These are phyloP conservation scores for Nakazawaea siamensis DNA, from an alignment of 805 yeast species.

Conservation along the genomic window DNA sequence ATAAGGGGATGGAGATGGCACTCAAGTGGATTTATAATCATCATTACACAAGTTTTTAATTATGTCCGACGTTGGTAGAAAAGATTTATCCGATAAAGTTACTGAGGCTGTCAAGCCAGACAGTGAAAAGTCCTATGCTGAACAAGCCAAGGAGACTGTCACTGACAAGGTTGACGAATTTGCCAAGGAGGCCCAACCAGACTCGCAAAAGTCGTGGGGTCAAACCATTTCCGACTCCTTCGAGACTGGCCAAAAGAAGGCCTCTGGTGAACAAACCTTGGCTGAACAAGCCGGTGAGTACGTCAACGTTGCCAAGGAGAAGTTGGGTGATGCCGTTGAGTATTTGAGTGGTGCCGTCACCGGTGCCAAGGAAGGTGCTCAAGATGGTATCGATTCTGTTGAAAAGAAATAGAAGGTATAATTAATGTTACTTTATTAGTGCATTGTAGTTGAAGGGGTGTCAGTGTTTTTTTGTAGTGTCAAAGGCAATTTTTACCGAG, in stretches of 20 bases:
- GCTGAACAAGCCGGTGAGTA: conserved; percentile 33
- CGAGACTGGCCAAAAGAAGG: conserved; percentile 47
- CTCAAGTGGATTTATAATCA: no score
- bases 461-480: no score
- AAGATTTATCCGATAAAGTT: conserved; percentile 61
- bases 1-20: no score
- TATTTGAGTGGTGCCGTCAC: conserved; percentile 44
- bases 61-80: conserved; percentile 51
- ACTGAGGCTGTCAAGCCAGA: conserved; percentile 66
- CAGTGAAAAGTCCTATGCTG: conserved; percentile 51
- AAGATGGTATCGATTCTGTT: conserved; percentile 13
- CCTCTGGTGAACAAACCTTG: conserved; percentile 24
- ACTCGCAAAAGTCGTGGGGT: conserved; percentile 55
- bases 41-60: neutral
- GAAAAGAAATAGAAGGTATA: conserved; percentile 3
- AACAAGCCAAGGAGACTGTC: conserved; percentile 63
- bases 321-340: conserved; percentile 45
- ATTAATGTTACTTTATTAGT: no score
- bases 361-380: conserved; percentile 52
- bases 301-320: conserved; percentile 36
- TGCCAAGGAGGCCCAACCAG: conserved; percentile 55
- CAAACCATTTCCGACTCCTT: conserved; percentile 65
- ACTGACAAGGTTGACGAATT: conserved; percentile 61
- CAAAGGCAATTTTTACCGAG: no score
- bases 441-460: no score